Percentiles rank a stretch among this genome's conserved stretches.
Evolutionary conservation across 768 basidiomycete species (phyloP).

Genomic region (Boletales sp.): DNA sequence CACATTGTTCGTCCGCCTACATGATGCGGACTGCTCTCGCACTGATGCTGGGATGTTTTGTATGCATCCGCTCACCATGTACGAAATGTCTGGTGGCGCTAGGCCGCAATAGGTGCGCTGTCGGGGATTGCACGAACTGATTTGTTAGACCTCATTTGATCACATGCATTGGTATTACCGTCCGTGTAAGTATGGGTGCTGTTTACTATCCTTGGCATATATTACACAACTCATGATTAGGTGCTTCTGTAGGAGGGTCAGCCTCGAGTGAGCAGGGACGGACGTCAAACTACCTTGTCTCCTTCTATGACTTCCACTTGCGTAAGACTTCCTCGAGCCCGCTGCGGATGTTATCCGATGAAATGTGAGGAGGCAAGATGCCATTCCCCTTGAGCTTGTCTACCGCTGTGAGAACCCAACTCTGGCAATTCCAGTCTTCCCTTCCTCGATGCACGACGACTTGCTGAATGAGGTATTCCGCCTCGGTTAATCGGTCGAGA

Average conservation of each 20-base stretch:
- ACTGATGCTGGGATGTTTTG: too few relatives aligned
- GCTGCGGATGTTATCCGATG: constrained; percentile 16
- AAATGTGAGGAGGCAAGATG: constrained; percentile 15
- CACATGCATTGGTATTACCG: neutral
- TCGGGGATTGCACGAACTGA: neutral
- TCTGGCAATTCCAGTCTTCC: constrained; percentile 33
- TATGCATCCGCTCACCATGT: too few relatives aligned
- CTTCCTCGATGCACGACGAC: constrained; percentile 22
- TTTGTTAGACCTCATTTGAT: constrained; percentile 1
- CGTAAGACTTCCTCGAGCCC: constrained; percentile 24
- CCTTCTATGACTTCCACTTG: constrained; percentile 19
- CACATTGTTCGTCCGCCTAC: neutral
- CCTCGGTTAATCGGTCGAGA: constrained; percentile 8
- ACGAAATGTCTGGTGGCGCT: too few relatives aligned
- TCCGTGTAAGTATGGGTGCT: neutral
- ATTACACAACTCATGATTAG: neutral
- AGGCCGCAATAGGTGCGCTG: neutral
- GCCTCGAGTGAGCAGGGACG: neutral
- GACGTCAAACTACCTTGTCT: neutral
- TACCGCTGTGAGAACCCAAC: constrained; percentile 24
- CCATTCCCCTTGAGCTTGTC: constrained; percentile 19
- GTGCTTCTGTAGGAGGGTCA: constrained; percentile 8
- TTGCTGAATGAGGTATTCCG: constrained; percentile 20
- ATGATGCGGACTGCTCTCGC: too few relatives aligned
- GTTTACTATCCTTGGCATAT: neutral